Conservation (phyloP, 2,329 filamentous ascomycete genomes). For the Penicillium capsulatum region DNA sequence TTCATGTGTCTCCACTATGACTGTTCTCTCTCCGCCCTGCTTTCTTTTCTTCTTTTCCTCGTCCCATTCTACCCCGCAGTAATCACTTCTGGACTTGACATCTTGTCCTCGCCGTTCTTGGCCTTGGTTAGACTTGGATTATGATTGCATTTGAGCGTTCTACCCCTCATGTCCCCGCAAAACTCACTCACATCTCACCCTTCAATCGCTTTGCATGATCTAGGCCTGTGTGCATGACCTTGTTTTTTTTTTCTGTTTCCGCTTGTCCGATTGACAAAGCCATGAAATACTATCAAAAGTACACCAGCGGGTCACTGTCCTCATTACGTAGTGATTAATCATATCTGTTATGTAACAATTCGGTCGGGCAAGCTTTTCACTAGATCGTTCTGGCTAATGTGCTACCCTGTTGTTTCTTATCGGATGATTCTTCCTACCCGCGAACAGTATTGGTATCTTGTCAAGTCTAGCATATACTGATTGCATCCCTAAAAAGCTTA, state of each 20-base stretch:
- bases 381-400: no score
- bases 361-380: no score
- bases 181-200: constrained; percentile 6
- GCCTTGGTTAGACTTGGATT: constrained; percentile 28
- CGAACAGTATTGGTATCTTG: no score
- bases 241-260: constrained; percentile 12
- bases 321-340: no score
- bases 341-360: no score
- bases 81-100: constrained; percentile 3
- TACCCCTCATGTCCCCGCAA: constrained; percentile 19
- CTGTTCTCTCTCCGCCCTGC: constrained; percentile 6
- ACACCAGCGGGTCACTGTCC: no score
- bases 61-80: background rate
- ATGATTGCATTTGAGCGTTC: constrained; percentile 26
- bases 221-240: constrained; percentile 21
- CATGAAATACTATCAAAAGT: constrained; percentile 13
- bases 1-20: constrained; percentile 10
- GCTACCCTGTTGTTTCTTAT: no score
- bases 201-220: constrained; percentile 19
- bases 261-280: constrained; percentile 12
- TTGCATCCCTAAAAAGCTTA: no score
- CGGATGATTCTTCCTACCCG: no score
- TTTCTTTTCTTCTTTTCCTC: constrained; percentile 5
- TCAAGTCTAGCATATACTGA: no score
- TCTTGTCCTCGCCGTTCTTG: constrained; percentile 10